Percentiles rank a stretch among this genome's conserved stretches.
These are phyloP conservation scores for Colletotrichum chlorophyti DNA, from an alignment of 2,329 filamentous ascomycete species.

Conservation along the genomic window DNA sequence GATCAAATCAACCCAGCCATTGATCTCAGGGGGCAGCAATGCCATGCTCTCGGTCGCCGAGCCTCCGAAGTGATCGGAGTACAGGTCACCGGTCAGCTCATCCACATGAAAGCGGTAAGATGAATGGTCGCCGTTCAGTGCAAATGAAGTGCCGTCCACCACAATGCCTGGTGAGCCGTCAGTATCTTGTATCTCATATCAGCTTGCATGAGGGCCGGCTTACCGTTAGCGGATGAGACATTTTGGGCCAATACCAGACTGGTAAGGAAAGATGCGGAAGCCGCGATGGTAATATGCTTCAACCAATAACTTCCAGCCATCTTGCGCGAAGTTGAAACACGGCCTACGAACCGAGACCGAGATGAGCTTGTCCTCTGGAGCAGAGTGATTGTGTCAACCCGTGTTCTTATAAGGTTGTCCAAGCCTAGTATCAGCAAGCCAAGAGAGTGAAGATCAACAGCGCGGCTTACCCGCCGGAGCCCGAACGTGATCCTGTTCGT, in stretches of 20 bases:
- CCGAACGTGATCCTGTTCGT: not conserved
- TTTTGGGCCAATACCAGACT: not conserved
- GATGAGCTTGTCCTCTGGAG: not conserved
- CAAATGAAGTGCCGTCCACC: slow-evolving; percentile 62
- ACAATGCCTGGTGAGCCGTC: slow-evolving; percentile 50
- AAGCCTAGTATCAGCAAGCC: no score
- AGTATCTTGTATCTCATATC: not conserved
- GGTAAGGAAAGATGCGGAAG: not conserved
- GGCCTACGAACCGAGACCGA: not conserved
- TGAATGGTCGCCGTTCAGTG: slow-evolving; percentile 60
- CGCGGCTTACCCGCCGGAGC: not conserved
- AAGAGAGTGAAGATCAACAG: not conserved
- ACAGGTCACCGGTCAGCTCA: slow-evolving; percentile 58
- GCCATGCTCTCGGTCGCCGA: slow-evolving; percentile 54
- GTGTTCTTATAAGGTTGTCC: no score
- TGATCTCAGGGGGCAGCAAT: slow-evolving; percentile 41
- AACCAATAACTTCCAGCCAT: slow-evolving; percentile 1
- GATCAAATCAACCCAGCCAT: slow-evolving; percentile 61
- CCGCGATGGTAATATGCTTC: slow-evolving; percentile 2
- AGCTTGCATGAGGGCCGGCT: rapidly evolving
- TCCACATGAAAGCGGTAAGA: slow-evolving; percentile 72
- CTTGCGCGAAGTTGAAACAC: not conserved
- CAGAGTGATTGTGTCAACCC: not conserved
- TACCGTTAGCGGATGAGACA: slow-evolving; percentile 4
- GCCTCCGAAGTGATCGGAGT: slow-evolving; percentile 68